Conservation (phyloP, 208 protist genomes). For the Zelonia costaricensis region DNA sequence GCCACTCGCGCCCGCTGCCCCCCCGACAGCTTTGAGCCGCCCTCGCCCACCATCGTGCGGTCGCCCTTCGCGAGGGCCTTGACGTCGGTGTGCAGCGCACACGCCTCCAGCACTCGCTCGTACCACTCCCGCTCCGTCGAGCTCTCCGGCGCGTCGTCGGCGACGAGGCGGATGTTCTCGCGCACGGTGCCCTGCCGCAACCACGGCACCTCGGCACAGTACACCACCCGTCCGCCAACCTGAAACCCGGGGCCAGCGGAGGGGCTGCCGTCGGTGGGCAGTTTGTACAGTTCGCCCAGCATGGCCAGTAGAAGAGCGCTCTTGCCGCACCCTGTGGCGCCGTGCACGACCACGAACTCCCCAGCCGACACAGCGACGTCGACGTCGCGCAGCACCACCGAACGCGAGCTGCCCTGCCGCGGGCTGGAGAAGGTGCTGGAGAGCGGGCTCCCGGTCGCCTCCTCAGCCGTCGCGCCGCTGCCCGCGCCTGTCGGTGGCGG, state of each 20-base stretch:
- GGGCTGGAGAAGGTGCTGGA: conserved; percentile 14
- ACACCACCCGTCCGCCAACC: conserved; percentile 65
- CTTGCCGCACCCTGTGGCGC: conserved; percentile 83
- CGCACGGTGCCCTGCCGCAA: conserved; percentile 90
- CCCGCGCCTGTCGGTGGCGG: not conserved
- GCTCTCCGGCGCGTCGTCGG: conserved; percentile 41
- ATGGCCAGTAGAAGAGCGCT: conserved; percentile 77
- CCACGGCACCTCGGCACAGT: conserved; percentile 90
- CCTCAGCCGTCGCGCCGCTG: not conserved
- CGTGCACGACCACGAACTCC: conserved; percentile 81
- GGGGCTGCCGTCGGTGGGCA: conserved; percentile 6
- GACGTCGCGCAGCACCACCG: conserved; percentile 57
- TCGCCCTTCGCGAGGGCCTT: conserved; percentile 76
- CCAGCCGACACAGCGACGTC: conserved; percentile 51
- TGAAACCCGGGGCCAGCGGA: conserved; percentile 34
- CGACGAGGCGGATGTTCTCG: conserved; percentile 91
- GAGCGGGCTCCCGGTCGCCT: not conserved
- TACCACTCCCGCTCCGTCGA: conserved; percentile 65
- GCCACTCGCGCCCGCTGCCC: conserved; percentile 87
- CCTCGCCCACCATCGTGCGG: conserved; percentile 84
- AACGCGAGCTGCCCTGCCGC: conserved; percentile 9
- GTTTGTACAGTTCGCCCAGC: conserved; percentile 70
- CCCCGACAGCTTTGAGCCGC: conserved; percentile 81
- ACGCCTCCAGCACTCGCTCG: conserved; percentile 56
- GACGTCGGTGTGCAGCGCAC: conserved; percentile 83